Conservation (phyloP, 2,329 filamentous ascomycete species). For the Aspergillus glaucus region DNA sequence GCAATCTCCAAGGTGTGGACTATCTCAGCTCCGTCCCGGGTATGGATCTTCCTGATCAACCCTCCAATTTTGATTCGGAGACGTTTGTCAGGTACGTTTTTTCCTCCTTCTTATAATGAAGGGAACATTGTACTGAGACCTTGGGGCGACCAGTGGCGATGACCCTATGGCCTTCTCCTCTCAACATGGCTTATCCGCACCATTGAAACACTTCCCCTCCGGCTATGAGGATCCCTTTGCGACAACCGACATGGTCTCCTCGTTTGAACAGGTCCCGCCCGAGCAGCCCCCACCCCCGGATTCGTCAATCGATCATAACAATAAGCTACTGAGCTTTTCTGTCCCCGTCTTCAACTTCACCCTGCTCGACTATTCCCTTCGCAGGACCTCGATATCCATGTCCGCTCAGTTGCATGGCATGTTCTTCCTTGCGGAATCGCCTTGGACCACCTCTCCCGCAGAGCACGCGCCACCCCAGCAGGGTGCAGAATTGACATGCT, state of each 20-base stretch:
- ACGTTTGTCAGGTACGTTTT: constrained; percentile 52
- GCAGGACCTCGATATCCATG: constrained; percentile 51
- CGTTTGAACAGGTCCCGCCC: constrained; percentile 37
- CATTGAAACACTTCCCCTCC: constrained; percentile 46
- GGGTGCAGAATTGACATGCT: constrained; percentile 75
- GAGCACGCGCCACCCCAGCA: constrained; percentile 51
- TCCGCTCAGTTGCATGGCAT: constrained; percentile 61
- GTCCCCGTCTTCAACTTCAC: constrained; percentile 56
- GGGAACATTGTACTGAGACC: background rate
- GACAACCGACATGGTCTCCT: constrained; percentile 37
- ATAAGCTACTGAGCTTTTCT: constrained; percentile 70
- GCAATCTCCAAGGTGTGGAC: constrained; percentile 44
- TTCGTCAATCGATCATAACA: constrained; percentile 57
- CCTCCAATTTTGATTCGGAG: constrained; percentile 55
- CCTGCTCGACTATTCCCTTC: constrained; percentile 54
- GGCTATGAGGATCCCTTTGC: constrained; percentile 47
- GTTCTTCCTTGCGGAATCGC: constrained; percentile 63
- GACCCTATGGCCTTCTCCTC: constrained; percentile 46
- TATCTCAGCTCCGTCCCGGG: constrained; percentile 46
- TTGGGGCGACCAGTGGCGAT: constrained; percentile 39
- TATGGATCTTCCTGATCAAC: constrained; percentile 53
- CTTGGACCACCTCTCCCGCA: constrained; percentile 52
- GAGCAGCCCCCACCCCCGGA: constrained; percentile 49
- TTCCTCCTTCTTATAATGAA: background rate
- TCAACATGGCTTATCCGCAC: constrained; percentile 33